Base-by-base conservation (phyloP, 805 yeast genomes). In the Hanseniaspora meyeri region DNA sequence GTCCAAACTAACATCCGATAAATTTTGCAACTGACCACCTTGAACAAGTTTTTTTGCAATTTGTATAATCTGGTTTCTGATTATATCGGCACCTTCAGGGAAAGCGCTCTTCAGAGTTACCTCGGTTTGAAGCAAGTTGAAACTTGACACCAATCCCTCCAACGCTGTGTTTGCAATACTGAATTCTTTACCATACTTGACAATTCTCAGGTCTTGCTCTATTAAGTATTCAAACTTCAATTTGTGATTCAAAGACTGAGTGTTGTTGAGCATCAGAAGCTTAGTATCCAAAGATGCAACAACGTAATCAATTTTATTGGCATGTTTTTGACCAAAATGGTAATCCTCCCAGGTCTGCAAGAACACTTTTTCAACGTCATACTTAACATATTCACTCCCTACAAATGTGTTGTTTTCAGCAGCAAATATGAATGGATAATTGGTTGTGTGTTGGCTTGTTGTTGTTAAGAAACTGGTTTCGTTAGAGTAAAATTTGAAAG, bases 151-250 rank as follows among this genome's bases (percentile, higher is more conserved):
- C n/a, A 90, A 73, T 0, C 97, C 97, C 46, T 97, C 97, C 29
- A 90, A 72, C 95, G 90, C 87, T 66, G 96, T 76, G 60, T 87
- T 89, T 6, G 97, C 87, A n/a, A 96, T 88, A 66, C 89, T 97
- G 69, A 90, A 90, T 6, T 88, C 82, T 65, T 84, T 19, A 65
- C 87, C 85, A 62, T 86, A 79, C n/a, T 39, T 46, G 62, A 81
- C 79, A 65, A 87, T 89, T 54, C 74, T 75, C 60, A 90, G 73
- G 51, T 80, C 87, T 57, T 81, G 71, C 49, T 77, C 74, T 50
- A 90, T 84, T 95, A 96, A 90, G 10, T 78, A 81, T 7, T 76
- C 69, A 31, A 78, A 65, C 4, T 65, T 65, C 14, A 49, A 42
- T 27, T 58, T 62, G 40, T 61, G 49, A 4, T 32, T 42, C 11